Evolutionary conservation across 768 basidiomycete species (phyloP), one percentile per base, ranked within the genome.

Genomic region (Naganishia vaughanmartiniae): DNA sequence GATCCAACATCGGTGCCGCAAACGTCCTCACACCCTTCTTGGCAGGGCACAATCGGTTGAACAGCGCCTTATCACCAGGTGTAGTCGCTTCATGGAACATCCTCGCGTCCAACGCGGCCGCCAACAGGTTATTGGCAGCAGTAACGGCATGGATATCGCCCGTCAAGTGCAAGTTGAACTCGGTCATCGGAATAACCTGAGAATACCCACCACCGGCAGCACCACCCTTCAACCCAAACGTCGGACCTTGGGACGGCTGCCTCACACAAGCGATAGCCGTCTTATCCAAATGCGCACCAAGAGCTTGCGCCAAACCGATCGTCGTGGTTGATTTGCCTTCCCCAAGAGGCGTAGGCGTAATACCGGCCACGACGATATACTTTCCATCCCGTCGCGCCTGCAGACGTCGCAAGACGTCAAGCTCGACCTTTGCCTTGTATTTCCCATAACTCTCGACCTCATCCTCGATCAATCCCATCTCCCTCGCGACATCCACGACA

Each of bases 311-410:
- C 66, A 99, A 86, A 79, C 95, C 95, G 74, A 97, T 92, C 15
- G 94, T 97, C 0, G 94, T 98, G 6, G 96, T 98, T 6, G 94
- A 97, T 82, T 99, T 98, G 53, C 96, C 96, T 83, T 98, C 96
- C 54, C 95, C 95, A 39, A 98, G 85, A 11, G 94, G 95, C 14
- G 94, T 97, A 1, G 95, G 94, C 0, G 94, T 97, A 75, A 97
- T 97, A 66, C 92, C 96, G 56, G 96, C 88, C 56, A 99, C 89
- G 74, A 98, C 87, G 75, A 99, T 92, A 78, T 99, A 98, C 83
- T 98, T 98, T 54, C 92, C 95, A 78, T 94, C 87, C 80, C 89
- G 89, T 71, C 95, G 87, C 79, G 92, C 89, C 19, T 85, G 84
- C 71, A 99, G 83, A 45, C 93, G 87, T 42, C 96, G 87, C 68